Base-by-base conservation (phyloP, 2,329 filamentous ascomycete species). In the Pseudogymnoascus sp. region DNA sequence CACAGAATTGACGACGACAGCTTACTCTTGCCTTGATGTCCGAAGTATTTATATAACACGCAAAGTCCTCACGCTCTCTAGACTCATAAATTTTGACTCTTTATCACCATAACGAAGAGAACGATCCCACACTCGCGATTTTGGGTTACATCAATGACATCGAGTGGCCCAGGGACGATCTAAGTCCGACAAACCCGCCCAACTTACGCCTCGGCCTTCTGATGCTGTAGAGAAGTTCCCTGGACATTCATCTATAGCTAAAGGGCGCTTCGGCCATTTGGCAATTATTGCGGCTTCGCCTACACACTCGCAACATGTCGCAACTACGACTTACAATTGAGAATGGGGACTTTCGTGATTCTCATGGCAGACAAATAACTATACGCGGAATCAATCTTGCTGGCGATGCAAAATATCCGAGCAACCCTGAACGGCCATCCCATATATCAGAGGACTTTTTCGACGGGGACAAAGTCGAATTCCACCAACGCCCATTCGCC, bases 331-430 rank as follows among this genome's bases (percentile, higher is more conserved):
- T 99, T 58, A 85, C 83, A 22, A 93, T 99, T 68, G 90, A 97
- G 70, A 88, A 94, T 66, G 86, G 85, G 64, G 85, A 85, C 67
- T 97, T 99, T 75, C 85, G 90, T 64, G 95, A 99, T 73, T 73
- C 78, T 12, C 77, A 91, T 66, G 88, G 91, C 66, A 87, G 94
- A 64, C 89, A 97, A 75, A 84, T 99, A 61, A 88, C 90, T 2
- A 80, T 99, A 47, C 87, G 94, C 65, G 94, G 94, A 66, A 96
- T 99, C 78, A 99, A 99, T 71, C 83, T 95, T 64, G 91, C 92
- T 37, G 91, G 85, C 65, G 93, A 97, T 71, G 86, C 89, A 69
- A 99, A 99, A 76, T 87, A 90, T 62, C 94, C 94, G 30, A 90
- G 87, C 71, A 80, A 80, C 36, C 94, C 94, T 14, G 79, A 95